Conservation (phyloP, 2,329 filamentous ascomycete genomes). For the Hypoxylon sp. region DNA sequence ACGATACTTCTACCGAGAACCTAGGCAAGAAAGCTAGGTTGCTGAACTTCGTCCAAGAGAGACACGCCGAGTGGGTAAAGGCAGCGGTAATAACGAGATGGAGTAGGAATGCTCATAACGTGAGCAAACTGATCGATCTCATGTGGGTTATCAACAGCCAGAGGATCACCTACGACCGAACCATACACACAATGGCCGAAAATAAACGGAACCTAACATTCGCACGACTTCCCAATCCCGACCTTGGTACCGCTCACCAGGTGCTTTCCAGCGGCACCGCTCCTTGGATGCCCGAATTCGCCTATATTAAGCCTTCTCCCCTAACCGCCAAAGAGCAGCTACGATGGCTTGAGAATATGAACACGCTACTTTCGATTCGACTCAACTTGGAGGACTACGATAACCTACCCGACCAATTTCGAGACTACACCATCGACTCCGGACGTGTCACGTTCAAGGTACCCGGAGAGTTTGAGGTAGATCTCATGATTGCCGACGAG, state of each 20-base stretch:
- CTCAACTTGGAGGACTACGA: slow-evolving; percentile 87
- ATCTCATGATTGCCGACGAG: slow-evolving; percentile 89
- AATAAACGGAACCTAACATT: slow-evolving; percentile 76
- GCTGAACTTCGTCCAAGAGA: slow-evolving; percentile 79
- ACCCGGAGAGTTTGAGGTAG: slow-evolving; percentile 86
- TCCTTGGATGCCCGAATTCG: slow-evolving; percentile 81
- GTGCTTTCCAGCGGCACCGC: slow-evolving; percentile 81
- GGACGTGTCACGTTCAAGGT: slow-evolving; percentile 93
- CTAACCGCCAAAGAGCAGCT: slow-evolving; percentile 77
- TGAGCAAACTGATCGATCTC: slow-evolving; percentile 89
- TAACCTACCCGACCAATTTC: slow-evolving; percentile 76
- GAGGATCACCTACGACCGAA: slow-evolving; percentile 65
- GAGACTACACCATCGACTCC: slow-evolving; percentile 78
- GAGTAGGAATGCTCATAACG: slow-evolving; percentile 79
- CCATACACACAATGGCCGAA: slow-evolving; percentile 70
- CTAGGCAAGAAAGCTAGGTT: slow-evolving; percentile 78
- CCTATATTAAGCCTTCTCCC: slow-evolving; percentile 77
- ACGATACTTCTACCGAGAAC: slow-evolving; percentile 71
- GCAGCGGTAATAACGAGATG: slow-evolving; percentile 89
- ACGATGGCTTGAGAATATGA: slow-evolving; percentile 79
- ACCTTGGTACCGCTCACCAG: slow-evolving; percentile 88
- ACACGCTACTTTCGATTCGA: slow-evolving; percentile 82
- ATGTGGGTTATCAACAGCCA: slow-evolving; percentile 76
- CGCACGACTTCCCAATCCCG: slow-evolving; percentile 85
- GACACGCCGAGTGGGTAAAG: slow-evolving; percentile 91